Evolutionary conservation across 1,284 basidiomycete genomes (phyloP).

Genomic region (Ganoderma meredithae): DNA sequence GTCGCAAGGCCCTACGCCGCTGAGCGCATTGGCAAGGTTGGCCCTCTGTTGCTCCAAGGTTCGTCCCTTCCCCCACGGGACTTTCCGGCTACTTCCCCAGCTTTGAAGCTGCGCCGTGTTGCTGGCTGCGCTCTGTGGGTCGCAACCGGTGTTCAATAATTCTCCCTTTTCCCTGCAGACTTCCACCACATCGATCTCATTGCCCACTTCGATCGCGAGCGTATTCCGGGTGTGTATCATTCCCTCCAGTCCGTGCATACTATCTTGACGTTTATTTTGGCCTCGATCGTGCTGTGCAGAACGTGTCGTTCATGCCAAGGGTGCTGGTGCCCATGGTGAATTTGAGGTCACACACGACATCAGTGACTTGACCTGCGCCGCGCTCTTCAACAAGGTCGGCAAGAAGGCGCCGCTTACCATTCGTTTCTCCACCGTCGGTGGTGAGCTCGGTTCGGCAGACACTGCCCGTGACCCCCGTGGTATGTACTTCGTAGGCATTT

Average conservation of each 20-base stretch:
- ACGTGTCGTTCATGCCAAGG: slow-evolving; percentile 79
- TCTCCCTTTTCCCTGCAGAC: slow-evolving; percentile 51
- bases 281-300: slow-evolving; percentile 37
- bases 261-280: not conserved
- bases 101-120: not conserved
- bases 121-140: not conserved
- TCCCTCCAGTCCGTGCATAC: slow-evolving; percentile 10
- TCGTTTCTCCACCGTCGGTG: slow-evolving; percentile 90
- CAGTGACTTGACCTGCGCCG: slow-evolving; percentile 80
- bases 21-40: slow-evolving; percentile 77
- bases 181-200: slow-evolving; percentile 91
- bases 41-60: slow-evolving; percentile 90
- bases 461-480: slow-evolving; percentile 91
- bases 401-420: slow-evolving; percentile 76
- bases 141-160: slow-evolving; percentile 24
- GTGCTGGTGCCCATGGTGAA: slow-evolving; percentile 91
- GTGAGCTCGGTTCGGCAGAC: slow-evolving; percentile 89
- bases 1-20: slow-evolving; percentile 78
- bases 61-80: slow-evolving; percentile 26
- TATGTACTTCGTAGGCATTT: slow-evolving; percentile 12
- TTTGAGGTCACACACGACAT: slow-evolving; percentile 89
- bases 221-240: slow-evolving; percentile 73
- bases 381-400: slow-evolving; percentile 76
- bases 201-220: slow-evolving; percentile 92
- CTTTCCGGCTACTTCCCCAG: not conserved